Conservation (phyloP, 352 stramenopile species). For the Nothophytophthora sp. region DNA sequence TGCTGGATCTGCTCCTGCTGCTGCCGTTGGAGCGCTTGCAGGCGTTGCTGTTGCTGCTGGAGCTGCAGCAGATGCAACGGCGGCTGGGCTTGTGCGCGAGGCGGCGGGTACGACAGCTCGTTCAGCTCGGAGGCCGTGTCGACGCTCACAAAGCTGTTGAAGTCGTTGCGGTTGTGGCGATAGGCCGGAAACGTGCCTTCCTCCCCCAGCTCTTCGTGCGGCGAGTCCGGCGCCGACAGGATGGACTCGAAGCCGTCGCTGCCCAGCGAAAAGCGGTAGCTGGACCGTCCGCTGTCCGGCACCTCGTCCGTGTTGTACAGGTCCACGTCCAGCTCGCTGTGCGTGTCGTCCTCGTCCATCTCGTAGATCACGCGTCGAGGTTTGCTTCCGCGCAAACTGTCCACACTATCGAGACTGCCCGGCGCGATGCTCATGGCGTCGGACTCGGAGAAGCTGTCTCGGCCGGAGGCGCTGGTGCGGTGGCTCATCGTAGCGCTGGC, state of each 20-base stretch:
- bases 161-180: conserved; percentile 15
- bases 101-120: conserved; percentile 5
- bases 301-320: conserved; percentile 62
- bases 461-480: conserved; percentile 8
- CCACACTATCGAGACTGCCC: conserved; percentile 19
- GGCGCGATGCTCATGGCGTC: conserved; percentile 24
- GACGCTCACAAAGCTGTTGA: conserved; percentile 36
- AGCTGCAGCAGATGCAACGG: conserved; percentile 20
- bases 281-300: conserved; percentile 6
- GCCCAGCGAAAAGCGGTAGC: conserved; percentile 29
- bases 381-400: conserved; percentile 13
- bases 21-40: conserved; percentile 23
- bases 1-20: conserved; percentile 24
- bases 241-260: conserved; percentile 32
- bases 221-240: conserved; percentile 6
- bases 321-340: conserved; percentile 64
- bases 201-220: conserved; percentile 17
- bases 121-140: conserved; percentile 18
- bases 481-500: conserved; percentile 15
- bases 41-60: conserved; percentile 18
- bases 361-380: conserved; percentile 27
- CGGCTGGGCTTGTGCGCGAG: neutral
- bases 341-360: conserved; percentile 31
- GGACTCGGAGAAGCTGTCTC: conserved; percentile 20
- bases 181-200: conserved; percentile 7